Evolutionary conservation across 768 basidiomycete species (phyloP).

Genomic region (Pisolithus tinctorius): DNA sequence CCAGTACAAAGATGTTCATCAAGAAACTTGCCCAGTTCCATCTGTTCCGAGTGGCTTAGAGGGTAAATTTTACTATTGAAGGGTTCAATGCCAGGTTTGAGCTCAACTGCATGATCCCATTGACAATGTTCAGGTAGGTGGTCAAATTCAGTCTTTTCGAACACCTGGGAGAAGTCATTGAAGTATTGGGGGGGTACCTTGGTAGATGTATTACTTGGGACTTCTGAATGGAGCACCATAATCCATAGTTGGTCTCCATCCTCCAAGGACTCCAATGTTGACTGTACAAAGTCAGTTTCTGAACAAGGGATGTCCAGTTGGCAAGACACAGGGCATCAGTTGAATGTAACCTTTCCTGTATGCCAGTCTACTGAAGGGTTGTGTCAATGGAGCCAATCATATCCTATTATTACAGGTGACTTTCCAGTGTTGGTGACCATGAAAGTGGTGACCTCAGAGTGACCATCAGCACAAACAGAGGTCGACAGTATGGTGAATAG

Average conservation of each 20-base stretch:
- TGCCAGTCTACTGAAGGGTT: no score
- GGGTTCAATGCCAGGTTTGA: no score
- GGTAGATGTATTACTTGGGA: no score
- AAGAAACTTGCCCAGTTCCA: no score
- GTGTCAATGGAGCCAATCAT: no score
- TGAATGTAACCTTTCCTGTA: neutral
- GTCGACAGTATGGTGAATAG: constrained; percentile 7
- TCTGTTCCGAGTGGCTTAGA: no score
- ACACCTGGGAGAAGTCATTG: constrained; percentile 7
- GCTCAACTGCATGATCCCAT: no score
- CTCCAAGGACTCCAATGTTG: neutral
- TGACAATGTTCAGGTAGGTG: constrained; percentile 20
- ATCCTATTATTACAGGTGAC: neutral
- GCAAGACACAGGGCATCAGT: neutral
- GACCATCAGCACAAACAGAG: neutral
- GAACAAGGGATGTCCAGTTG: no score
- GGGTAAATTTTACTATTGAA: no score
- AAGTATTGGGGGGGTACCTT: neutral
- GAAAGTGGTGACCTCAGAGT: neutral
- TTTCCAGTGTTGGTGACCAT: neutral
- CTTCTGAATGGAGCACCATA: neutral
- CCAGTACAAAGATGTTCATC: no score
- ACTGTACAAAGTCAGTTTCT: no score
- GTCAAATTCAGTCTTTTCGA: constrained; percentile 15
- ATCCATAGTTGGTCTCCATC: neutral